Base-by-base conservation (phyloP, 306 rosid genomes). In the Dalbergia cochinchinensis region DNA sequence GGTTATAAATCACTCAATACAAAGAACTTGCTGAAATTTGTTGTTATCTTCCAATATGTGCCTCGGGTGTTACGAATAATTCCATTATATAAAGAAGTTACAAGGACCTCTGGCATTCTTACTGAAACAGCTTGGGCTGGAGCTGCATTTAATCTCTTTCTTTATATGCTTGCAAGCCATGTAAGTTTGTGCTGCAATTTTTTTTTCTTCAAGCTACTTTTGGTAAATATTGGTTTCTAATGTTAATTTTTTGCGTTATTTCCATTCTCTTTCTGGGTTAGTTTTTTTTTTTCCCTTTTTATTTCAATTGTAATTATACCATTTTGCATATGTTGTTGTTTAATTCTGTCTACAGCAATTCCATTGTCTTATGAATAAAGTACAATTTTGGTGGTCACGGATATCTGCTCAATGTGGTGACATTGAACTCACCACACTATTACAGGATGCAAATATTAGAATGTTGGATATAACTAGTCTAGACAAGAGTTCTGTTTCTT, bases 91-190 rank as follows among this genome's bases (percentile, higher is more conserved):
- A 88, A 88, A 85, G 98, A 94, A 86, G 97, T 94, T 73, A 94
- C 97, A 13, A 90, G 95, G 92, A 84, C 94, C 61, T 94, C 98
- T 19, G 98, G 98, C 74, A 92, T 94, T 78, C 94, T 94, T 77
- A 92, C 97, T 4, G 97, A 94, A 88, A 94, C 97, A 58, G 97
- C 97, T 18, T 94, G 98, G 98, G 98, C 97, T 53, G 98, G 98
- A 86, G 98, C 97, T 77, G 97, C 98, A 69, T 91, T 93, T 78
- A 93, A 93, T 86, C 98, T 93, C 82, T 84, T 93, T 62, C 97
- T 93, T 60, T 91, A 94, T 91, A 91, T 94, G 98, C 97, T 94
- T 69, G 98, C 98, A 59, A 88, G 98, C 83, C 98, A 94, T 87
- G 98, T 94, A 89, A 87, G 98, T 89, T 74, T 50, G 42, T 76